Percentiles rank a stretch among this genome's conserved stretches.
Conservation (phyloP, 768 basidiomycete species). For the Termitomyces sp. region DNA sequence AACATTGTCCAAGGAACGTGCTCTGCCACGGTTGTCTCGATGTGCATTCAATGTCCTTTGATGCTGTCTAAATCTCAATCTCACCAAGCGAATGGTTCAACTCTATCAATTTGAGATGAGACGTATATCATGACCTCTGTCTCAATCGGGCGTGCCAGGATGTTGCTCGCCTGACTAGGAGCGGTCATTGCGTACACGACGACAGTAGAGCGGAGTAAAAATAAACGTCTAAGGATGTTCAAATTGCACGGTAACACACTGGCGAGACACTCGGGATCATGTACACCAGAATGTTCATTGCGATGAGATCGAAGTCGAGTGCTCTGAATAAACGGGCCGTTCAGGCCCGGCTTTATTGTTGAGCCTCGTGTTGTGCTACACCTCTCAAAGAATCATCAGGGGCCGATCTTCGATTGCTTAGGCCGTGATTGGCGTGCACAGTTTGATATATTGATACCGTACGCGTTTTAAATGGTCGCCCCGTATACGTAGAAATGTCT, state of each 20-base stretch:
- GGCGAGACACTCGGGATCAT: not conserved
- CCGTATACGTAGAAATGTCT: not conserved
- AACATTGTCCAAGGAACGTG: constrained; percentile 3
- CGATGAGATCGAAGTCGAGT: constrained; percentile 13
- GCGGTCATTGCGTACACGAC: not conserved
- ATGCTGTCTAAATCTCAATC: not conserved
- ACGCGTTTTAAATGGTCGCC: not conserved
- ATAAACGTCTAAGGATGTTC: not conserved
- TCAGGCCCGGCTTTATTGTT: no score
- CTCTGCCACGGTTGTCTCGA: constrained; percentile 8
- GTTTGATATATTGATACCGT: not conserved
- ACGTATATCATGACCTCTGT: not conserved
- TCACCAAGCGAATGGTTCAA: not conserved
- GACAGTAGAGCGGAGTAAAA: not conserved
- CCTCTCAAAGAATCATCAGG: no score
- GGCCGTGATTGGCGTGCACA: not conserved
- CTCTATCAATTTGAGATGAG: not conserved
- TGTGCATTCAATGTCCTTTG: not conserved
- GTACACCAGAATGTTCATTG: not conserved
- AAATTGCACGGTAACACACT: not conserved
- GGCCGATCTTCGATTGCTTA: not conserved
- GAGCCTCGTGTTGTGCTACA: no score
- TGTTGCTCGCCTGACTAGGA: constrained; percentile 1
- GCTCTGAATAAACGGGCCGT: not conserved
- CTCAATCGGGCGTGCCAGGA: not conserved